Conservation (phyloP, 2,329 filamentous ascomycete species). For the Didymosphaeria variabile region DNA sequence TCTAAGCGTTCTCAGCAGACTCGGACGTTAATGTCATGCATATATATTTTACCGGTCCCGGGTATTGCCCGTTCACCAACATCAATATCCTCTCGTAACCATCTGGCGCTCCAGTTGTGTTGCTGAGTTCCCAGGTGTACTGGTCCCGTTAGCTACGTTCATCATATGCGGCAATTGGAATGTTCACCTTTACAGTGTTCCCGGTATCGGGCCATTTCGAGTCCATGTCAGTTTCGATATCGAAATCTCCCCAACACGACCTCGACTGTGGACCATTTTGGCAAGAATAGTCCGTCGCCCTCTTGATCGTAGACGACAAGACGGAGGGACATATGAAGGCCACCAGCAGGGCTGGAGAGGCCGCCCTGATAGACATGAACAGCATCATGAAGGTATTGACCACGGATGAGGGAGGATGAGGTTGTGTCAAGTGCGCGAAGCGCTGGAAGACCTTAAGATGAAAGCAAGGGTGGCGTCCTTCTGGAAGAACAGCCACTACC, state of each 20-base stretch:
- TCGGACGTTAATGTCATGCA: background rate
- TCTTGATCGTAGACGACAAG: conserved; percentile 13
- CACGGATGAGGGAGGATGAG: background rate
- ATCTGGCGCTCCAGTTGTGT: conserved; percentile 56
- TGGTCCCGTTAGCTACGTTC: conserved; percentile 27
- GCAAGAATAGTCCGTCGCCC: conserved; percentile 28
- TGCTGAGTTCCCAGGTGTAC: conserved; percentile 57
- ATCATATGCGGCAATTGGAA: background rate
- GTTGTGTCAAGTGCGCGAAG: background rate
- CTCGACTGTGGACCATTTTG: conserved; percentile 38
- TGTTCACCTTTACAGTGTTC: conserved; percentile 41
- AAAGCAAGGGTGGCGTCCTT: background rate
- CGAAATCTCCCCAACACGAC: conserved; percentile 49
- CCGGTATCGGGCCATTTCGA: conserved; percentile 54
- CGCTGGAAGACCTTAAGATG: background rate
- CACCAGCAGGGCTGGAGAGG: conserved; percentile 13
- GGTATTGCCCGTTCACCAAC: conserved; percentile 58
- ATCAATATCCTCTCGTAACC: conserved; percentile 53
- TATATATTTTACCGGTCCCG: conserved; percentile 51
- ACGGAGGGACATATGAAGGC: conserved; percentile 8
- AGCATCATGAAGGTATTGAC: conserved; percentile 10
- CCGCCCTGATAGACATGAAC: conserved; percentile 5
- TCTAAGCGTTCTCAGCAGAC: conserved; percentile 41
- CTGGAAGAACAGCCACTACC: background rate
- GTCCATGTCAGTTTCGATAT: conserved; percentile 57